phyloP scores from a whole-genome alignment of 1,284 basidiomycete genomes.

The Sporisorium iseilematis-ciliati region DNA sequence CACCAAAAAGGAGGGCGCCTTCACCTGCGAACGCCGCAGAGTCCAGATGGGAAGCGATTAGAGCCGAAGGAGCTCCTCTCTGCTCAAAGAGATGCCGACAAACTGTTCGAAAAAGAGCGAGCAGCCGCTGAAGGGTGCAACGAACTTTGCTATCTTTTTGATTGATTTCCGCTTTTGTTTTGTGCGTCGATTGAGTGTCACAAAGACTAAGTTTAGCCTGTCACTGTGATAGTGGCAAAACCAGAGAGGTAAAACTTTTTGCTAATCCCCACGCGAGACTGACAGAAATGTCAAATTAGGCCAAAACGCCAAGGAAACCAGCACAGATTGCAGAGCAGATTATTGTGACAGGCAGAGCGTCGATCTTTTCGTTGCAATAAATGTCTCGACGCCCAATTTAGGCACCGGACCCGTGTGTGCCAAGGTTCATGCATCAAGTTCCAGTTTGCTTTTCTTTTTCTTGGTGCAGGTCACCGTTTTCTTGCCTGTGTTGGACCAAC shows the following conservation, averaged over 20 bases:
- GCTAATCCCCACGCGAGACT: background rate
- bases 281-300: conserved; percentile 4
- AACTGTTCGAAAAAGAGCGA: background rate
- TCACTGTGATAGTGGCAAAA: conserved; percentile 3
- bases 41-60: conserved; percentile 11
- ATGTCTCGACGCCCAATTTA: background rate
- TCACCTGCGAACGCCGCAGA: no score
- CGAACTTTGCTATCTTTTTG: conserved; percentile 15
- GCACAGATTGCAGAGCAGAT: background rate
- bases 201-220: background rate
- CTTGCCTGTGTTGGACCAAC: background rate
- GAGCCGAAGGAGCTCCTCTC: background rate
- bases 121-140: background rate
- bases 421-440: conserved; percentile 7
- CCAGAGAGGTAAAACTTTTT: no score
- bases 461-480: no score
- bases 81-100: background rate
- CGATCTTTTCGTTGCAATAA: conserved; percentile 17
- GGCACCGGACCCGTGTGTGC: conserved; percentile 19
- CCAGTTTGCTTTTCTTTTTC: background rate
- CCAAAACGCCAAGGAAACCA: conserved; percentile 1
- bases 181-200: background rate
- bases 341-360: conserved; percentile 33
- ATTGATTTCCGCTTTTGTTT: no score
- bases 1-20: no score